A percentile compares a stretch with the other conserved stretches of the same genome.
Conservation (phyloP, 2,329 filamentous ascomycete genomes). For the Cercospora sp. region DNA sequence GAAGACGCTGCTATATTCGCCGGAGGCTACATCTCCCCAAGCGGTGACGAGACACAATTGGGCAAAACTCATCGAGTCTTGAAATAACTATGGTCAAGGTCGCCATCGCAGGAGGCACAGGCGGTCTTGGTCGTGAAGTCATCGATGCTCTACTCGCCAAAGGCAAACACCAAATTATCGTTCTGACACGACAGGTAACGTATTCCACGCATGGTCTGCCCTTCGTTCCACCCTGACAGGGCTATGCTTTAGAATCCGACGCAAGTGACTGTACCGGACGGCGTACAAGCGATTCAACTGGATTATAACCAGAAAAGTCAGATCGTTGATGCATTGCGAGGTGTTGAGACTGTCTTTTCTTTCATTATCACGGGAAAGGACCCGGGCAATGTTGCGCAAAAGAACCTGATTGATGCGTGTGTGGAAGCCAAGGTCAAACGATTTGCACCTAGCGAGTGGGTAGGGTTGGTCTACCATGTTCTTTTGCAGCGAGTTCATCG, state of each 20-base stretch:
- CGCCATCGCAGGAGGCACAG: constrained; percentile 49
- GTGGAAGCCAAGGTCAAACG: constrained; percentile 16
- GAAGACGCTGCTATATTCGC: background rate
- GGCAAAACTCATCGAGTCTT: background rate
- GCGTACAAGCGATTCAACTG: constrained; percentile 10
- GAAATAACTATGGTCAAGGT: constrained; percentile 47
- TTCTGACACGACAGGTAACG: constrained; percentile 52
- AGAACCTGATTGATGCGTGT: constrained; percentile 19
- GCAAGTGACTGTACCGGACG: background rate
- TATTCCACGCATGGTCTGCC: background rate
- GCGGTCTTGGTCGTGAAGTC: constrained; percentile 55
- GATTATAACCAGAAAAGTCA: constrained; percentile 9
- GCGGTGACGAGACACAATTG: background rate
- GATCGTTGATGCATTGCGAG: constrained; percentile 5
- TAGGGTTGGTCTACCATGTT: constrained; percentile 11
- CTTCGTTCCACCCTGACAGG: background rate
- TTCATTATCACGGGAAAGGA: constrained; percentile 22
- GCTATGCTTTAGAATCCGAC: constrained; percentile 4
- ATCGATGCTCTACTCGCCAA: constrained; percentile 52
- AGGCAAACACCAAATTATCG: constrained; percentile 54
- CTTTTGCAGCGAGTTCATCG: background rate
- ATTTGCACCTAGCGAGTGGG: constrained; percentile 23
- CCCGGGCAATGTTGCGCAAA: constrained; percentile 13
- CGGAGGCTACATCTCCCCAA: background rate
- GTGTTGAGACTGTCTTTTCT: constrained; percentile 18